Base-by-base conservation (phyloP, 192 early-diverging fungal genomes). In the Coemansia sp. region DNA sequence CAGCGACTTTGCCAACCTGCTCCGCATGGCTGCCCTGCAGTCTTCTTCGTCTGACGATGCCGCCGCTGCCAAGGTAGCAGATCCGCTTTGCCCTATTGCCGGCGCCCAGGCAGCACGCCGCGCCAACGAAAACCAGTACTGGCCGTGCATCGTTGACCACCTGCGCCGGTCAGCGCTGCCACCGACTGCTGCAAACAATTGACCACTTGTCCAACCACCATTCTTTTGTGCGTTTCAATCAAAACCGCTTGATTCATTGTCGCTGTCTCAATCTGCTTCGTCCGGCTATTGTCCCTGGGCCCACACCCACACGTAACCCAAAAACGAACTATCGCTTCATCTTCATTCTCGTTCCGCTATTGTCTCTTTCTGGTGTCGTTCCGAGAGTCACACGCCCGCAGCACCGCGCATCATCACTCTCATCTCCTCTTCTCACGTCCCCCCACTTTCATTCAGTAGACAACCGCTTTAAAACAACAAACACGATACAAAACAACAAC, bases 41-140 rank as follows among this genome's bases (percentile, higher is more conserved):
- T 22, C 64, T 3, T 30, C n/a, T 21, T 40, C 45, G 12, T 39
- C 13, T 25, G 49, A 25, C 22, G 27, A 17, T 0, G n/a, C 37
- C 23, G 55, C 40, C 23, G 55, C 40, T 21, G 49, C 15, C 5
- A 42, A 39, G 11, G 53, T 0, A 17, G 48, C 21, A 9, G 51
- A 66, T 14, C 63, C 69, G 34, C 34, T 37, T 7, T 34, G 18
- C 34, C 77, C 67, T 11, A 54, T 66, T 18, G 77, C 51, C 45
- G 77, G 77, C 21, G 17, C 54, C 3, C 19, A 49, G 5, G 19
- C 19, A 0, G 69, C 71, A 6, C 57, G 39, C 27, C 39, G 33
- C 9, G 68, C 69, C 9, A 78, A 78, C 46, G 77, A 80, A 54
- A 80, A 80, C 67, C 77, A 80, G 67, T 80, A 66, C 63, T 80